Conservation (phyloP, 2,329 filamentous ascomycete species). For the Pseudonectria buxi region DNA sequence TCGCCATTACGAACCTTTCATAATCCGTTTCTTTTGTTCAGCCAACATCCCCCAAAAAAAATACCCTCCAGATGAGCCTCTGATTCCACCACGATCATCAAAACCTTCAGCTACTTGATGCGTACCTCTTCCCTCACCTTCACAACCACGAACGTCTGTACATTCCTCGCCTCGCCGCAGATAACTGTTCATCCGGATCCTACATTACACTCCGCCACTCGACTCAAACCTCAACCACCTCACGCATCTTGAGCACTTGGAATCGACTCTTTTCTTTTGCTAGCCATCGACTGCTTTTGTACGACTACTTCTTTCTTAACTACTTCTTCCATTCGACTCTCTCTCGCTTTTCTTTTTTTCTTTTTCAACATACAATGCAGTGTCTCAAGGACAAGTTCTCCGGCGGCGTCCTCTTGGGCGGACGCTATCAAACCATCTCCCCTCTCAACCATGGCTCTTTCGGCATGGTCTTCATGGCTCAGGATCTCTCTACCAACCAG, state of each 20-base stretch:
- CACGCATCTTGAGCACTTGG: slow-evolving; percentile 7
- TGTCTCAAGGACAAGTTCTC: slow-evolving; percentile 80
- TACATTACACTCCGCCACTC: slow-evolving; percentile 11
- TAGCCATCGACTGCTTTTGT: slow-evolving; percentile 22
- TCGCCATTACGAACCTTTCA: slow-evolving; percentile 26
- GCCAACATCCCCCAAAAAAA: slow-evolving; percentile 17
- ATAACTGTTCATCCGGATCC: slow-evolving; percentile 13
- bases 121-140: slow-evolving; percentile 17
- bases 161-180: slow-evolving; percentile 21
- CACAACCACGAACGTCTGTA: slow-evolving; percentile 25
- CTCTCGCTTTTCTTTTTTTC: slow-evolving; percentile 12
- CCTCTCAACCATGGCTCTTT: slow-evolving; percentile 98
- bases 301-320: slow-evolving; percentile 21
- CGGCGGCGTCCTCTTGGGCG: slow-evolving; percentile 72
- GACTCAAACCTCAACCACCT: slow-evolving; percentile 4
- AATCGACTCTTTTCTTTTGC: slow-evolving; percentile 7
- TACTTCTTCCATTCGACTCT: slow-evolving; percentile 11
- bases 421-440: slow-evolving; percentile 84
- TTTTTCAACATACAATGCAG: slow-evolving; percentile 50
- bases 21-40: slow-evolving; percentile 30
- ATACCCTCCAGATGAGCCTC: slow-evolving; percentile 35
- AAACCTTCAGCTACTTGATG: slow-evolving; percentile 17
- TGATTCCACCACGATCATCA: slow-evolving; percentile 30
- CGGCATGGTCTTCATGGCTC: slow-evolving; percentile 94
- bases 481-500: slow-evolving; percentile 67